Percentiles rank a stretch among this genome's conserved stretches.
phyloP scores from a whole-genome alignment of 1,284 basidiomycete species.

The Amylostereum chailletii region DNA sequence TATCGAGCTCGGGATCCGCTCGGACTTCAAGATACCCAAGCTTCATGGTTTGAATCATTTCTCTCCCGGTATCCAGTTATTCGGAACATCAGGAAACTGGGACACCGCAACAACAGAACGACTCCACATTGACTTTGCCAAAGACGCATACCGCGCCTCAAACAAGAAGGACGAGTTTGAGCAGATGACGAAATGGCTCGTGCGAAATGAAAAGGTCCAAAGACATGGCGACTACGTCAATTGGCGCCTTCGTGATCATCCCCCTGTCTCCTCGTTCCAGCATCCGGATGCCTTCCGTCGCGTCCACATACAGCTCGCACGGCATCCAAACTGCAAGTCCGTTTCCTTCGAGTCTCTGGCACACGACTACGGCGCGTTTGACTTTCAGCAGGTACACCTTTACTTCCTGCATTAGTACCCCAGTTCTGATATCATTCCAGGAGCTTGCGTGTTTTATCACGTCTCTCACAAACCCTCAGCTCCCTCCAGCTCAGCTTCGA shows the following conservation, averaged over 20 bases:
- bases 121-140: slow-evolving; percentile 21
- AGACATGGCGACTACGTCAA: slow-evolving; percentile 5
- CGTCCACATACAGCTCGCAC: not conserved
- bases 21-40: slow-evolving; percentile 31
- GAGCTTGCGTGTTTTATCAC: not conserved
- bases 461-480: too few species aligned
- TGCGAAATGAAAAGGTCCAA: slow-evolving; percentile 10
- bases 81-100: slow-evolving; percentile 23
- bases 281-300: not conserved
- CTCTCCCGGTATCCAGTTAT: slow-evolving; percentile 16
- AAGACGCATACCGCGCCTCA: slow-evolving; percentile 17
- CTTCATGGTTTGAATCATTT: slow-evolving; percentile 27
- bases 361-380: slow-evolving; percentile 4
- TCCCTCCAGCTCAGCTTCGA: too few species aligned
- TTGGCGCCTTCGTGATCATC: not conserved
- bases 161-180: slow-evolving; percentile 17
- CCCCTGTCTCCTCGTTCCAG: not conserved
- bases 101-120: slow-evolving; percentile 23
- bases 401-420: slow-evolving; percentile 1
- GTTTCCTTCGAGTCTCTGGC: not conserved
- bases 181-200: slow-evolving; percentile 25
- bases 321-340: not conserved
- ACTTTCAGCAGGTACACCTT: slow-evolving; percentile 6
- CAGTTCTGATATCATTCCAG: not conserved
- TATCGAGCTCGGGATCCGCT: slow-evolving; percentile 13